Evolutionary conservation across 2,329 filamentous ascomycete genomes (phyloP).

Genomic region (Talaromyces atroroseus): DNA sequence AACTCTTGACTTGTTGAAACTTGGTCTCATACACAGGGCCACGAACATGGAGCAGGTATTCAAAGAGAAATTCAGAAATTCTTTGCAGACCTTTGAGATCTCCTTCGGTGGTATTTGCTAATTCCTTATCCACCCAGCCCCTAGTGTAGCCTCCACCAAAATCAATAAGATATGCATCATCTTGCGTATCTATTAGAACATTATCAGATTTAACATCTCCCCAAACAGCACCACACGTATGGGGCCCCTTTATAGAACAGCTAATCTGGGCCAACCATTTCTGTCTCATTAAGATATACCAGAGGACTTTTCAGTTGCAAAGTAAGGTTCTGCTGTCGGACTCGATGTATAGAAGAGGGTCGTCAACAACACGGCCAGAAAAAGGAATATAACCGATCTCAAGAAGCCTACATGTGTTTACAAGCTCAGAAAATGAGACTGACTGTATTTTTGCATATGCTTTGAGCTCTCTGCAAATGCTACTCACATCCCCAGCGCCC

Average conservation of each 20-base stretch:
- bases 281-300: background rate
- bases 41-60: no score
- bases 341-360: background rate
- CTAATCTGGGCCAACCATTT: slow-evolving; percentile 2
- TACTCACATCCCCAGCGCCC: slow-evolving; percentile 14
- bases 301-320: background rate
- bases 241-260: background rate
- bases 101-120: slow-evolving; percentile 1
- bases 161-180: slow-evolving; percentile 4
- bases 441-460: slow-evolving; percentile 14
- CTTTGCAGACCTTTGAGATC: background rate
- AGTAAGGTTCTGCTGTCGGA: background rate
- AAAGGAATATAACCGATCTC: background rate
- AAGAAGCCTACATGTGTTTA: background rate
- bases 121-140: slow-evolving; percentile 6
- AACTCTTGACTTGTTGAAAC: no score
- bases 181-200: background rate
- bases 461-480: slow-evolving; percentile 13
- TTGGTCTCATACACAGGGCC: no score
- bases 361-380: background rate
- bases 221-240: background rate
- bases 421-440: background rate
- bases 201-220: slow-evolving; percentile 6
- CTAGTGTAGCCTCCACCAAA: slow-evolving; percentile 2
- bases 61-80: background rate